Base-by-base conservation (phyloP, 2,329 filamentous ascomycete genomes). In the Myriosclerotinia curreyana region DNA sequence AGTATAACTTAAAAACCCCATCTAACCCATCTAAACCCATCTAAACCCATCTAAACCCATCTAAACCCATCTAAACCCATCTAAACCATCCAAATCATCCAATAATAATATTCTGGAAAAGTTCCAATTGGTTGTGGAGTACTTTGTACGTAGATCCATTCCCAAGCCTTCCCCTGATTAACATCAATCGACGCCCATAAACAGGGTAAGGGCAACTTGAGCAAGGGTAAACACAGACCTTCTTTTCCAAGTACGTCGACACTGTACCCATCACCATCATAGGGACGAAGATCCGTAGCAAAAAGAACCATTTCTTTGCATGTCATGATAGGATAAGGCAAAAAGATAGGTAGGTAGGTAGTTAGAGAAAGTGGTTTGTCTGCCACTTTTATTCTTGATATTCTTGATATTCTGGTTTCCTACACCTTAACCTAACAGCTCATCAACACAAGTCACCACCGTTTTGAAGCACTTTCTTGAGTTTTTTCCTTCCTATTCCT, bases 131-230 rank as follows among this genome's bases (percentile, higher is more conserved):
- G 60, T 46, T 48, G 42, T 36, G 22, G 51, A 25, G 8, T 20
- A 17, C 34, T 40, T n/a, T 22, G 42, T n/a, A n/a, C n/a, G 46
- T 46, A n/a, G 31, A 34, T 56, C 31, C 51, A 55, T 55, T 62
- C 51, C 40, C 50, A 31, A 48, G 14, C 25, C 40, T 54, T 55
- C 60, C 60, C 60, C 60, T 62, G 50, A 62, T 62, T 54, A 55
- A 55, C 28, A 55, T 25, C 42, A 8, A n/a, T 20, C 42, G 38
- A 48, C 14, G n/a, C 8, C n/a, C 11, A 11, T 48, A 46, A 56
- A 42, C 49, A 62, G 40, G 42, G 52, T 42, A 28, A 55, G 52
- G 38, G 46, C n/a, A 44, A 44, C 7, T 15, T 5, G 15, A 17
- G 8, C 7, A 46, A 46, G 42, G 42, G 42, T 28, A 11, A n/a